Evolutionary conservation across 1,284 basidiomycete species (phyloP).

Genomic region (Butyriboletus appendiculatus): DNA sequence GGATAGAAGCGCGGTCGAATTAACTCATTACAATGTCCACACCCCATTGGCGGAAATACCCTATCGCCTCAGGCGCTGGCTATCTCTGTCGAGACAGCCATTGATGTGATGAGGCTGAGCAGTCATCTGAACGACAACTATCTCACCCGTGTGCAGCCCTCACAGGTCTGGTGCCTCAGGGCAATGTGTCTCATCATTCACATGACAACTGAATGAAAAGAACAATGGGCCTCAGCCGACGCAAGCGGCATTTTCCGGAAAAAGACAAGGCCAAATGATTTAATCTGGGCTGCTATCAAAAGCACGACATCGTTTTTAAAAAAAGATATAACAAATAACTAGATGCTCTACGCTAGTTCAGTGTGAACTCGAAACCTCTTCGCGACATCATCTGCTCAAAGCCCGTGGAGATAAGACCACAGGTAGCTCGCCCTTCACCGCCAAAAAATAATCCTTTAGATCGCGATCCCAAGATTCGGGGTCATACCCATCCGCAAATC

Average conservation of each 20-base stretch:
- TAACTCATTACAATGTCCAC: conserved; percentile 7
- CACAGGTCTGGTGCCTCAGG: no score
- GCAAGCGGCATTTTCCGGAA: background rate
- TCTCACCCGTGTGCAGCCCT: background rate
- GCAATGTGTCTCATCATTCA: background rate
- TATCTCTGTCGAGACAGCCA: conserved; percentile 1
- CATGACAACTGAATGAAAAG: background rate
- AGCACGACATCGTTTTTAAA: conserved; percentile 3
- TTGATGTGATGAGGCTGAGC: background rate
- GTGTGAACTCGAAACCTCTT: conserved; percentile 11
- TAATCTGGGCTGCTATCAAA: conserved; percentile 7
- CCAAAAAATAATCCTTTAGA: conserved; percentile 37
- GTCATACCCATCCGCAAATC: conserved; percentile 35
- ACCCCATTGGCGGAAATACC: conserved; percentile 22
- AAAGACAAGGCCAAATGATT: background rate
- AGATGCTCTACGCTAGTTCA: conserved; percentile 31
- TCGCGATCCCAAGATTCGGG: conserved; percentile 34
- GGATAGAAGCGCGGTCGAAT: conserved; percentile 22
- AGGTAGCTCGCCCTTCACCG: conserved; percentile 32
- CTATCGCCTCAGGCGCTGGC: background rate
- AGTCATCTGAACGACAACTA: background rate
- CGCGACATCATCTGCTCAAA: conserved; percentile 16
- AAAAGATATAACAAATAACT: conserved; percentile 22
- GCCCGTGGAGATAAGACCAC: conserved; percentile 38
- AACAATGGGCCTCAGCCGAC: background rate